Percentiles rank a stretch among this genome's conserved stretches.
These are phyloP conservation scores for Cordyceps farinosa DNA, from an alignment of 2,329 filamentous ascomycete genomes.

Conservation along the genomic window DNA sequence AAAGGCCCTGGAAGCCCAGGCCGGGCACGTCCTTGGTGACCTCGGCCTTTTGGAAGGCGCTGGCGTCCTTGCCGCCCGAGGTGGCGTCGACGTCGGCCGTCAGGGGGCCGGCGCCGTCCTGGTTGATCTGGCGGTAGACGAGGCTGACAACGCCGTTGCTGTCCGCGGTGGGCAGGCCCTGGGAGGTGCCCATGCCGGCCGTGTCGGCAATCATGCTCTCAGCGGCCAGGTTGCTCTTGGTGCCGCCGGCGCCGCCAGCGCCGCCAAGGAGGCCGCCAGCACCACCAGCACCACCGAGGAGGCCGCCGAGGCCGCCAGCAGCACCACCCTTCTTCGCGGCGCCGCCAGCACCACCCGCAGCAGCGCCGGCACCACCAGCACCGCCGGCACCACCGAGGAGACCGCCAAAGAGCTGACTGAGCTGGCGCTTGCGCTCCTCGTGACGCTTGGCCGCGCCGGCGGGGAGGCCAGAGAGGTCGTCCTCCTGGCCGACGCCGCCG, in stretches of 20 bases:
- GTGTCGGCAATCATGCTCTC: slow-evolving; percentile 51
- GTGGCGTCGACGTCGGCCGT: slow-evolving; percentile 58
- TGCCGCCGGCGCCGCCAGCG: slow-evolving; percentile 15
- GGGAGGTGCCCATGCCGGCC: slow-evolving; percentile 46
- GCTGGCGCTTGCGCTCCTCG: slow-evolving; percentile 27
- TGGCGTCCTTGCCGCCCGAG: slow-evolving; percentile 57
- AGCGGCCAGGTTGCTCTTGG: slow-evolving; percentile 36
- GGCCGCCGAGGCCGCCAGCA: slow-evolving; percentile 30
- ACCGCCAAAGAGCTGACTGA: slow-evolving; percentile 30
- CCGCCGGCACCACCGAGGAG: slow-evolving; percentile 17
- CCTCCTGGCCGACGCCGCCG: slow-evolving; percentile 40
- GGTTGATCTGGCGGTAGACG: slow-evolving; percentile 66
- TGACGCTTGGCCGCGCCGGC: slow-evolving; percentile 22
- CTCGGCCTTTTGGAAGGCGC: slow-evolving; percentile 57
- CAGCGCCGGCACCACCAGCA: slow-evolving; percentile 18
- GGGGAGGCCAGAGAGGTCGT: slow-evolving; percentile 35
- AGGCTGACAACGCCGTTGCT: slow-evolving; percentile 57
- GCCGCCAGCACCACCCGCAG: background rate
- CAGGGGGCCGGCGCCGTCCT: slow-evolving; percentile 64
- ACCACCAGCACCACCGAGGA: slow-evolving; percentile 16
- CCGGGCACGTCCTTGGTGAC: slow-evolving; percentile 62
- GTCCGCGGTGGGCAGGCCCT: slow-evolving; percentile 56
- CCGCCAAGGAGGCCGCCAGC: slow-evolving; percentile 27
- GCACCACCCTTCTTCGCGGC: slow-evolving; percentile 34
- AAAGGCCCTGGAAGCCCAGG: slow-evolving; percentile 52